Evolutionary conservation across 2,329 filamentous ascomycete genomes (phyloP), one percentile per base, ranked within the genome.

Genomic region (Trichoderma endophyticum): DNA sequence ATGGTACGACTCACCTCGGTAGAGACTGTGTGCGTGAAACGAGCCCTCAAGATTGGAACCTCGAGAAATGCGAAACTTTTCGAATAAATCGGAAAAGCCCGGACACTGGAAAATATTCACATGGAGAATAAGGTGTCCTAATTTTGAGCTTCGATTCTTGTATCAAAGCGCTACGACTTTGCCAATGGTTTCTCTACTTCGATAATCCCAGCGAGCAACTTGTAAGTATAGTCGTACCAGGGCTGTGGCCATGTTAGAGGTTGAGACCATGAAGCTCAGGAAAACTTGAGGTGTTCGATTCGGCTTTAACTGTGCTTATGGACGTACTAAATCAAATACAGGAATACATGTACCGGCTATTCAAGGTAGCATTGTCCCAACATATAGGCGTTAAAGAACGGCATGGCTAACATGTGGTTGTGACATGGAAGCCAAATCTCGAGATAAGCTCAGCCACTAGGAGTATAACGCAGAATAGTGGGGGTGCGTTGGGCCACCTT

Each of bases 401-500:
- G n/a, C 48, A 54, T 54, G n/a, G 48, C 11, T 24, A 24, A 24
- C n/a, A 54, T 54, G 48, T 54, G 21, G 9, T 54, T 54, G n/a
- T 54, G n/a, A 18, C 60, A 26, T n/a, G 39, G 39, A 43, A 8
- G 21, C 11, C 24, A 26, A 36, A 12, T 24, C 39, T 43, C 6
- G 39, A 39, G 8, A 36, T 61, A 70, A 28, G 67, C 57, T 51
- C 39, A 70, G 67, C 67, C 39, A 62, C 51, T 67, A 30, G 30
- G 43, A 54, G 24, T 6, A 30, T 11, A 30, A 54, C 15, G 67
- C 30, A 51, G 30, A 28, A 62, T 32, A 61, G 67, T 70, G 67
- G 67, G 66, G 67, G 24, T 70, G 67, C 59, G 57, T 15, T 51
- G 66, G n/a, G 36, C 36, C 66, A 30, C 30, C 15, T 60, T 54